Evolutionary conservation across 805 yeast species (phyloP), one percentile per base, ranked within the genome.

Genomic region (Yarrowia sp.): DNA sequence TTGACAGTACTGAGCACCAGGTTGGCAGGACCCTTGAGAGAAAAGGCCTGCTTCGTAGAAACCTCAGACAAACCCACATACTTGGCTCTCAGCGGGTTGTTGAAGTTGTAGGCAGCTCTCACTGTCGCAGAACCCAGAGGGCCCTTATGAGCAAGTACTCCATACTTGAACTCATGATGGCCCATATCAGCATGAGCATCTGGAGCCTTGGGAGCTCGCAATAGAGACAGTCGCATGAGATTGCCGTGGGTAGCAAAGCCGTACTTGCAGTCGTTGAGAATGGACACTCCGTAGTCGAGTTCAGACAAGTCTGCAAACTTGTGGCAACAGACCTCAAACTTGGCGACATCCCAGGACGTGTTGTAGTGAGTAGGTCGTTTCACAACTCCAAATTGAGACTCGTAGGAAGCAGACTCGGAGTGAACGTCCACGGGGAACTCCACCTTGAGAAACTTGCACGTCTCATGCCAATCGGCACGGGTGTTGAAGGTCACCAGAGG

Each of bases 161-260:
- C 96, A 75, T 92, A 95, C 67, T 85, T 85, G 78, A 95, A 89
- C 65, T 79, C 79, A 75, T 93, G 99, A 19, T 77, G 73, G 2
- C 97, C 98, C 89, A 95, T 91, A 74, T 93, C 99, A 9, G 98
- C 98, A 72, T 85, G 81, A 9, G 87, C 92, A 81, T 93, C 99
- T 0, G 99, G 99, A 21, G 91, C 89, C 76, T 95, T 93, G 32
- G 99, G 92, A 14, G 97, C 85, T 72, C 99, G 85, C 71, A 93
- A 78, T 67, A 95, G 78, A 1, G 97, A 90, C 58, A 95, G 79
- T 54, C 97, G 85, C 86, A 93, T 89, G 73, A 86, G 76, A 70
- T 91, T 91, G n/a, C 99, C 99, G 71, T 91, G 97, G 19, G 92
- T 87, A 0, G 96, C 82, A 69, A 91, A 96, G 9, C 99, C 99